phyloP scores from a whole-genome alignment of 208 protist genomes.

The Trypanosoma brucei region DNA sequence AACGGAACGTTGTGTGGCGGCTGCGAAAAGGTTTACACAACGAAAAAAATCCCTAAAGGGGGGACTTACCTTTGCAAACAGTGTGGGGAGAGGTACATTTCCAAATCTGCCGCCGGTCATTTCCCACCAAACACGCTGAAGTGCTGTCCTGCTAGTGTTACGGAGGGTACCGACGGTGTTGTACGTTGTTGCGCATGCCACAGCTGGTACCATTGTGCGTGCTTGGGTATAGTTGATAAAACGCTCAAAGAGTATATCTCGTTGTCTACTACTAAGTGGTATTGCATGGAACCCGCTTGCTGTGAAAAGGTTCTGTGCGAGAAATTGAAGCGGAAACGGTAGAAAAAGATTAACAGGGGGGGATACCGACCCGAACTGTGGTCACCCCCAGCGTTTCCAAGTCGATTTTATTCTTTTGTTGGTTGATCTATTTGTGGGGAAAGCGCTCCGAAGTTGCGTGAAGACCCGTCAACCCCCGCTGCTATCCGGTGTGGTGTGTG shows the following conservation, averaged over 20 bases:
- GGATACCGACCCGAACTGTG: background rate
- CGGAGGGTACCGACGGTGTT: slow-evolving; percentile 58
- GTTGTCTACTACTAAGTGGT: slow-evolving; percentile 80
- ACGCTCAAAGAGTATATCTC: slow-evolving; percentile 53
- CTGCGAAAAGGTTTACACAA: slow-evolving; percentile 36
- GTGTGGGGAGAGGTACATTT: slow-evolving; percentile 34
- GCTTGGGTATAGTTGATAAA: slow-evolving; percentile 51
- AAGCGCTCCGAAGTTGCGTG: too few species aligned
- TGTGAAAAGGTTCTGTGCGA: slow-evolving; percentile 44
- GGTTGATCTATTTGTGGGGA: too few species aligned
- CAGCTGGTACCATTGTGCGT: slow-evolving; percentile 75
- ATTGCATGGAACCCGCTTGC: slow-evolving; percentile 74
- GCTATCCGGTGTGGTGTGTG: too few species aligned
- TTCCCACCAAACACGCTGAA: slow-evolving; percentile 75
- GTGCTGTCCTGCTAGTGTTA: slow-evolving; percentile 75
- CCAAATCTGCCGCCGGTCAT: slow-evolving; percentile 7
- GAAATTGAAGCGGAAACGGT: slow-evolving; percentile 32
- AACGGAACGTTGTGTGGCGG: slow-evolving; percentile 34
- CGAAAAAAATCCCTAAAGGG: slow-evolving; percentile 35
- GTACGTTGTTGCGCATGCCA: slow-evolving; percentile 61
- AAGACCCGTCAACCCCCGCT: too few species aligned
- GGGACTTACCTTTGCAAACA: slow-evolving; percentile 59
- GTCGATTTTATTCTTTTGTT: too few species aligned
- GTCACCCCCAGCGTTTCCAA: too few species aligned
- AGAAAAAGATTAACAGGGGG: background rate